Evolutionary conservation across 768 basidiomycete species (phyloP).

Genomic region (Suillus fuscotomentosus): DNA sequence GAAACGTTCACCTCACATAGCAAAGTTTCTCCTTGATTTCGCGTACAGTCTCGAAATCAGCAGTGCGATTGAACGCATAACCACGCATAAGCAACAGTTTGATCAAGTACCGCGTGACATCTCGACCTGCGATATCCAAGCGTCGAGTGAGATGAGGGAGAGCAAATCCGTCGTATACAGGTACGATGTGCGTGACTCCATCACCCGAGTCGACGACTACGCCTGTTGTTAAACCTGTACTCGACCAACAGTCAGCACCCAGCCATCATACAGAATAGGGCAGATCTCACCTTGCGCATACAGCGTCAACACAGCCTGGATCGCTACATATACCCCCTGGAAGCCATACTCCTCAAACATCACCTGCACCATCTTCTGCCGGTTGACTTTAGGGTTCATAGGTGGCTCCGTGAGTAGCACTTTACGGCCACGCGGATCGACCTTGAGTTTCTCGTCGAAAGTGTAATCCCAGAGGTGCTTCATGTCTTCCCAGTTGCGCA

Average conservation of each 20-base stretch:
- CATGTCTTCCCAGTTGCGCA: conserved; percentile 99
- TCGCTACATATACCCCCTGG: conserved; percentile 93
- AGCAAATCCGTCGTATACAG: conserved; percentile 96
- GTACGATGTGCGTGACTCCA: conserved; percentile 98
- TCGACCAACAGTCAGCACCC: background rate
- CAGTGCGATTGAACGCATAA: conserved; percentile 99
- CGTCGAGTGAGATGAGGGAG: conserved; percentile 93
- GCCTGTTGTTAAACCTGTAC: conserved; percentile 89
- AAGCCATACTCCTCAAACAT: conserved; percentile 99
- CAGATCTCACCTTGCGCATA: conserved; percentile 88
- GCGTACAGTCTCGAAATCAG: conserved; percentile 98
- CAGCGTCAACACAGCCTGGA: conserved; percentile 96
- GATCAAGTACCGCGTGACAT: conserved; percentile 98
- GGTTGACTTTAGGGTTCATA: conserved; percentile 95
- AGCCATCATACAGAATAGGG: background rate
- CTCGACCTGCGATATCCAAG: conserved; percentile 95
- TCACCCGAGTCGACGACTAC: conserved; percentile 99
- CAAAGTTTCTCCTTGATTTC: conserved; percentile 99
- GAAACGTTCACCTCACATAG: conserved; percentile 75
- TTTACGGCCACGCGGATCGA: conserved; percentile 85
- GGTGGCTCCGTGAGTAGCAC: conserved; percentile 96
- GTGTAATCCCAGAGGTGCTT: conserved; percentile 98
- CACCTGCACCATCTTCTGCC: conserved; percentile 93
- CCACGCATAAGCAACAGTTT: conserved; percentile 99
- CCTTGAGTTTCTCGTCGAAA: conserved; percentile 90